A percentile compares a stretch with the other conserved stretches of the same genome.
Conservation (phyloP, 306 rosid genomes). For the Quillaja saponaria region DNA sequence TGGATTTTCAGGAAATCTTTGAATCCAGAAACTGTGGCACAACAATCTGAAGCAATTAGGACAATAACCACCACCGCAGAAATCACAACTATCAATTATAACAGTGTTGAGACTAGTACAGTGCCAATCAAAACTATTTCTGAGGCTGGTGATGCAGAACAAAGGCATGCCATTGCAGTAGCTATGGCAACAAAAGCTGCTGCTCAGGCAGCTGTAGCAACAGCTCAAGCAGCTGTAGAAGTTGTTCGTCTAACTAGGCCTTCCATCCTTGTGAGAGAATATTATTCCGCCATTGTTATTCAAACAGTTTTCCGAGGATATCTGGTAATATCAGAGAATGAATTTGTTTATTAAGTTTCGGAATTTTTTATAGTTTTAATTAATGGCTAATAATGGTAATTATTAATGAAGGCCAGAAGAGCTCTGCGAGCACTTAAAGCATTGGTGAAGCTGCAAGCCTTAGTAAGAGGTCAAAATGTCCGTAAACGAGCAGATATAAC, state of each 20-base stretch:
- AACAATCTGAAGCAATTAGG: slow-evolving; percentile 23
- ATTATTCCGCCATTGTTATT: slow-evolving; percentile 47
- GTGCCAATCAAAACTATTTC: slow-evolving; percentile 3
- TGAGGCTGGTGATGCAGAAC: slow-evolving; percentile 17
- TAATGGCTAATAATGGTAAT: not conserved
- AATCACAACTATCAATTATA: slow-evolving; percentile 8
- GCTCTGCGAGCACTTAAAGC: slow-evolving; percentile 60
- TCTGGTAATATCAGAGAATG: slow-evolving; percentile 32
- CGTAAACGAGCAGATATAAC: slow-evolving; percentile 50
- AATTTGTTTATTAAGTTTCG: not conserved
- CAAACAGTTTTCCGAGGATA: slow-evolving; percentile 63
- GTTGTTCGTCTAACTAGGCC: slow-evolving; percentile 42
- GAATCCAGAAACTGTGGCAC: slow-evolving; percentile 36
- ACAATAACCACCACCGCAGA: slow-evolving; percentile 27
- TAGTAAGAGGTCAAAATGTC: slow-evolving; percentile 59
- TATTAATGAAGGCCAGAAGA: slow-evolving; percentile 51
- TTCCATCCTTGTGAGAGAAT: slow-evolving; percentile 37
- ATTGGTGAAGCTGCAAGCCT: slow-evolving; percentile 58
- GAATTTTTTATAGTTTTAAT: not conserved
- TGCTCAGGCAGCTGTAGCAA: slow-evolving; percentile 48
- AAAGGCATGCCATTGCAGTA: slow-evolving; percentile 40
- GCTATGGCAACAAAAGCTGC: slow-evolving; percentile 47
- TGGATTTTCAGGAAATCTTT: slow-evolving; percentile 52
- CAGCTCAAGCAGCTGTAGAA: slow-evolving; percentile 48
- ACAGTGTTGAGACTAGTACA: not conserved